These are phyloP conservation scores for Cystobasidium tubakii DNA, from an alignment of 768 basidiomycete species.

Conservation along the genomic window DNA sequence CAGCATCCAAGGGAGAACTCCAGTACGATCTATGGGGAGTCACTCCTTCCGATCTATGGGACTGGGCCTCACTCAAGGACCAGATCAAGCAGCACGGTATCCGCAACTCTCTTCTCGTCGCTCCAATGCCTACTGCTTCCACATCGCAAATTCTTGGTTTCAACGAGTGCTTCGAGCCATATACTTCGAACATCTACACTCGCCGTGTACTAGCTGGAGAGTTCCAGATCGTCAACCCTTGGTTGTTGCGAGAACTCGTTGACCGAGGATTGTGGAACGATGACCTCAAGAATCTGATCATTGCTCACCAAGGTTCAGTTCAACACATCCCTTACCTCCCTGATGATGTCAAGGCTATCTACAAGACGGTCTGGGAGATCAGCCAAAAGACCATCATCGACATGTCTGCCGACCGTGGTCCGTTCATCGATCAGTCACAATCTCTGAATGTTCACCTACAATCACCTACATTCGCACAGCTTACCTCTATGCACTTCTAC, in stretches of 20 bases:
- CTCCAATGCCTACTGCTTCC: constrained; percentile 99
- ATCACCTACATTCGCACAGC: constrained; percentile 78
- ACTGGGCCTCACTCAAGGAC: constrained; percentile 81
- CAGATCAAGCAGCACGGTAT: constrained; percentile 75
- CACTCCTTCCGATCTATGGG: constrained; percentile 82
- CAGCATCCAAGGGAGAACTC: constrained; percentile 77
- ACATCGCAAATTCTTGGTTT: constrained; percentile 96
- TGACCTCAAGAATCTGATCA: constrained; percentile 98
- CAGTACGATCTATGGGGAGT: constrained; percentile 96
- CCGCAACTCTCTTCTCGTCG: constrained; percentile 79
- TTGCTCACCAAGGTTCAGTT: constrained; percentile 73
- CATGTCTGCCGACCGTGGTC: constrained; percentile 95
- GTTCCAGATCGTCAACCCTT: constrained; percentile 98
- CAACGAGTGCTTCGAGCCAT: constrained; percentile 99
- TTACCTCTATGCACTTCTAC: constrained; percentile 96
- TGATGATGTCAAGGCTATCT: constrained; percentile 87
- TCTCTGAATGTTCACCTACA: constrained; percentile 88
- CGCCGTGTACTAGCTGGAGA: constrained; percentile 98
- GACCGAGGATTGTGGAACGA: constrained; percentile 94
- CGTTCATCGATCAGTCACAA: constrained; percentile 95
- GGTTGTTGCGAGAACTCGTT: constrained; percentile 96
- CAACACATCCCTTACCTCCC: constrained; percentile 67
- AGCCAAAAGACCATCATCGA: constrained; percentile 97
- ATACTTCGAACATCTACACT: constrained; percentile 97
- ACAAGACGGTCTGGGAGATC: constrained; percentile 99